Conservation (phyloP, 371 early-diverging fungal genomes). For the Apophysomyces elegans region DNA sequence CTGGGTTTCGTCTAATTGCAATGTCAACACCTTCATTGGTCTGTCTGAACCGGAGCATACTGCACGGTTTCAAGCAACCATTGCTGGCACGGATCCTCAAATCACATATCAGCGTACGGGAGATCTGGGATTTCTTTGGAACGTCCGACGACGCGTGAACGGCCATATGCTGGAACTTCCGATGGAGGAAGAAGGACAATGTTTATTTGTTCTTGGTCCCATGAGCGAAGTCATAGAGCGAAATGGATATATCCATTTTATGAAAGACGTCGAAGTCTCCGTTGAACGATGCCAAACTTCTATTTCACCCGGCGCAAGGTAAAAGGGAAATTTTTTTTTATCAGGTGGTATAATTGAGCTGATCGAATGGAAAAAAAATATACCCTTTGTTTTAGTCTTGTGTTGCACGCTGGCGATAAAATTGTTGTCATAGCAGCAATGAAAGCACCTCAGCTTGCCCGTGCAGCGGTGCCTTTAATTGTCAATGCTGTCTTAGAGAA, state of each 20-base stretch:
- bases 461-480: conserved; percentile 57
- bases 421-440: conserved; percentile 51
- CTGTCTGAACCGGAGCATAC: conserved; percentile 20
- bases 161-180: conserved; percentile 11
- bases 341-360: background rate
- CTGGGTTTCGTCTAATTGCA: conserved; percentile 80
- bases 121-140: conserved; percentile 81
- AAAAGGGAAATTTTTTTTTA: conserved; percentile 26
- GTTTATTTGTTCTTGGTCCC: conserved; percentile 76
- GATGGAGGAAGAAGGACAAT: conserved; percentile 58
- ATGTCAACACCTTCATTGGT: conserved; percentile 47
- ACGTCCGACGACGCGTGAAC: conserved; percentile 31
- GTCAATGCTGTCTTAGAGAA: conserved; percentile 70
- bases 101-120: conserved; percentile 79
- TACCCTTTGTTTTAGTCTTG: conserved; percentile 26
- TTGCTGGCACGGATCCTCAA: conserved; percentile 63
- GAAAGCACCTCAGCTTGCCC: conserved; percentile 37
- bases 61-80: conserved; percentile 36
- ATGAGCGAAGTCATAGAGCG: conserved; percentile 68
- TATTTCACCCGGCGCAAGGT: conserved; percentile 61
- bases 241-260: conserved; percentile 69
- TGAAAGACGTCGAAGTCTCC: conserved; percentile 74
- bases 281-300: conserved; percentile 63
- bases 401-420: conserved; percentile 51
- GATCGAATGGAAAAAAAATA: too few relatives aligned